Evolutionary conservation across 768 basidiomycete genomes (phyloP).

Genomic region (Mycena floridula): DNA sequence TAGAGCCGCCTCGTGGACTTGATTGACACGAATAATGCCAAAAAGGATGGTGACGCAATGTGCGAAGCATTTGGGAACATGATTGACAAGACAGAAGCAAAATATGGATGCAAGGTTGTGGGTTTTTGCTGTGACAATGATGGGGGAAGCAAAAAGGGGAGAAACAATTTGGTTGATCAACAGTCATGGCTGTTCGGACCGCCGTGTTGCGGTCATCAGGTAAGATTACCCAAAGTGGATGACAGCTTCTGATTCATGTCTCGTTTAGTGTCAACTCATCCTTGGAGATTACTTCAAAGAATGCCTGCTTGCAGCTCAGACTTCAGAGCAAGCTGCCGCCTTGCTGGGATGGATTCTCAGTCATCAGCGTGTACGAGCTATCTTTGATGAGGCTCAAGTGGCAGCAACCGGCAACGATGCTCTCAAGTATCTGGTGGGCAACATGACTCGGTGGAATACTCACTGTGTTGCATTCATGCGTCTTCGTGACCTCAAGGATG

Average conservation of each 20-base stretch:
- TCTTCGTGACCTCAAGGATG: conserved; percentile 15
- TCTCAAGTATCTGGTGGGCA: conserved; percentile 16
- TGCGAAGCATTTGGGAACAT: conserved; percentile 13
- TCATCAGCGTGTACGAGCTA: not conserved
- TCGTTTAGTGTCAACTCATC: not conserved
- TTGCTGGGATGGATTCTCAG: not conserved
- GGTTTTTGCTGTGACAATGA: not conserved
- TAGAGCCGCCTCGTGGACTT: conserved; percentile 19
- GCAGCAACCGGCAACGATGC: conserved; percentile 11
- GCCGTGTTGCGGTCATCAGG: not conserved
- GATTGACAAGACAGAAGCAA: not conserved
- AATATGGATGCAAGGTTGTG: not conserved
- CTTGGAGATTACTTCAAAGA: not conserved
- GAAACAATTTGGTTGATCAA: not conserved
- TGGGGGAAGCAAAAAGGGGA: not conserved
- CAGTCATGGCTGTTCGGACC: not conserved
- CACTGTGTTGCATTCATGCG: conserved; percentile 19
- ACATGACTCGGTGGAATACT: conserved; percentile 23
- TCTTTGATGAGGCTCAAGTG: not conserved
- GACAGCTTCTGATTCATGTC: not conserved
- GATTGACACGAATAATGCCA: conserved; percentile 13
- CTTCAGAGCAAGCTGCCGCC: not conserved
- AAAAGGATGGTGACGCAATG: conserved; percentile 19
- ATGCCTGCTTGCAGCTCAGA: not conserved
- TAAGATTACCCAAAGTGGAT: not conserved